A percentile compares a stretch with the other conserved stretches of the same genome.
These are phyloP conservation scores for Zostera marina DNA, from an alignment of 116 monocot genomes.

Conservation along the genomic window DNA sequence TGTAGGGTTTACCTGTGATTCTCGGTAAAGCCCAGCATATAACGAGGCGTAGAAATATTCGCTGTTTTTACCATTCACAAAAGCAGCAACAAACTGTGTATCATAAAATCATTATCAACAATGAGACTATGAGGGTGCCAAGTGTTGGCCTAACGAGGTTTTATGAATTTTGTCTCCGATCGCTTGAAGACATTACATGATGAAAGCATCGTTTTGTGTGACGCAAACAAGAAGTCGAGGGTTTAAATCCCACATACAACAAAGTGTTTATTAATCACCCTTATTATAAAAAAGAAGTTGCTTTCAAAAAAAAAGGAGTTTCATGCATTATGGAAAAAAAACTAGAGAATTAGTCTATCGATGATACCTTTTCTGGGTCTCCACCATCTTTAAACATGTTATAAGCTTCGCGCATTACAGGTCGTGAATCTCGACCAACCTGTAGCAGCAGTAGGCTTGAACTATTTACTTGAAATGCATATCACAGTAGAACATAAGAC, in stretches of 20 bases:
- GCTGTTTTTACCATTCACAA: slow-evolving; percentile 20
- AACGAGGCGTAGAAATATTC: slow-evolving; percentile 80
- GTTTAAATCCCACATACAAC: no score
- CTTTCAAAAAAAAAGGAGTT: no score
- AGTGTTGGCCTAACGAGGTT: background rate
- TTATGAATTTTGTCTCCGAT: no score
- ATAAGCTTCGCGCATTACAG: slow-evolving; percentile 84
- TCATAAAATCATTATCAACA: background rate
- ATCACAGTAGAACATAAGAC: background rate
- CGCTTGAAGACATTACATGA: no score
- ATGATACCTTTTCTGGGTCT: slow-evolving; percentile 61
- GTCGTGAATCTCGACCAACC: slow-evolving; percentile 77
- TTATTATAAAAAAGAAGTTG: no score
- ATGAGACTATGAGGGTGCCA: no score
- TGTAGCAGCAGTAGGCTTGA: slow-evolving; percentile 5
- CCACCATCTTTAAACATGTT: slow-evolving; percentile 83
- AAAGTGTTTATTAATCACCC: no score
- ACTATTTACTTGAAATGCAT: background rate
- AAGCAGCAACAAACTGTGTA: slow-evolving; percentile 52
- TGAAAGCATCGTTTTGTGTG: no score
- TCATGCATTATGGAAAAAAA: background rate
- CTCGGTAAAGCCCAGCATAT: slow-evolving; percentile 78
- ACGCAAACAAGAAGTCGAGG: no score
- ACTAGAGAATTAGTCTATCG: background rate
- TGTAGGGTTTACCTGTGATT: slow-evolving; percentile 43